Conservation (phyloP, 192 early-diverging fungal genomes). For the Allomyces macrogynus region DNA sequence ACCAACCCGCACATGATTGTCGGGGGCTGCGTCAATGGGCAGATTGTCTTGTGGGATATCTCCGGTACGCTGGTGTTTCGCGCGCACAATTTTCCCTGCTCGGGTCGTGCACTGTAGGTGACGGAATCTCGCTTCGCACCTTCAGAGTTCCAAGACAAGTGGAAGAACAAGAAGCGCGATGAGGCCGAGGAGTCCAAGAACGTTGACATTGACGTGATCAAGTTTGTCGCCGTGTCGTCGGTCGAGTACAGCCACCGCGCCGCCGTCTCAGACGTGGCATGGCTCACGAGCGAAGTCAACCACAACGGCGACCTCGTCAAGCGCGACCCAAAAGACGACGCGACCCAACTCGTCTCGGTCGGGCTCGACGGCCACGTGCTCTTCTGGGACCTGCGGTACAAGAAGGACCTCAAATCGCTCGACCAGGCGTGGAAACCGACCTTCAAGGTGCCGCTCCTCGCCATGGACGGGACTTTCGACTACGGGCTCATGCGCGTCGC, state of each 20-base stretch:
- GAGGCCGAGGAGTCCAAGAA: background rate
- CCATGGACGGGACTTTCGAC: conserved; percentile 40
- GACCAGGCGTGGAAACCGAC: conserved; percentile 38
- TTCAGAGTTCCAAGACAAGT: conserved; percentile 25
- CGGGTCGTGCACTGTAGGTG: background rate
- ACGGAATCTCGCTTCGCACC: background rate
- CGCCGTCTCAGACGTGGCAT: conserved; percentile 25
- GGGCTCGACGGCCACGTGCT: conserved; percentile 31
- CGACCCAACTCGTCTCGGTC: conserved; percentile 25
- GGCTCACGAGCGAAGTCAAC: conserved; percentile 24
- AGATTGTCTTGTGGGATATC: conserved; percentile 40
- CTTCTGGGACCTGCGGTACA: conserved; percentile 38
- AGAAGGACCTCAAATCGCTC: conserved; percentile 29
- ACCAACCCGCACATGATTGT: conserved; percentile 30
- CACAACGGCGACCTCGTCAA: background rate
- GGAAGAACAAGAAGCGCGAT: conserved; percentile 22
- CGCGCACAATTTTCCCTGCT: background rate
- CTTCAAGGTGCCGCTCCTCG: conserved; percentile 27
- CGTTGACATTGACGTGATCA: conserved; percentile 9
- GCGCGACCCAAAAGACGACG: background rate
- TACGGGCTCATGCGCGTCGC: conserved; percentile 32
- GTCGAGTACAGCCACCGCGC: conserved; percentile 15
- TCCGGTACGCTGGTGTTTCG: conserved; percentile 3
- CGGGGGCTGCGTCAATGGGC: conserved; percentile 36
- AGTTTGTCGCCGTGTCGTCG: conserved; percentile 21